These are phyloP conservation scores for Pseudozyma tsukubaensis DNA, from an alignment of 1,284 basidiomycete genomes.

Conservation along the genomic window DNA sequence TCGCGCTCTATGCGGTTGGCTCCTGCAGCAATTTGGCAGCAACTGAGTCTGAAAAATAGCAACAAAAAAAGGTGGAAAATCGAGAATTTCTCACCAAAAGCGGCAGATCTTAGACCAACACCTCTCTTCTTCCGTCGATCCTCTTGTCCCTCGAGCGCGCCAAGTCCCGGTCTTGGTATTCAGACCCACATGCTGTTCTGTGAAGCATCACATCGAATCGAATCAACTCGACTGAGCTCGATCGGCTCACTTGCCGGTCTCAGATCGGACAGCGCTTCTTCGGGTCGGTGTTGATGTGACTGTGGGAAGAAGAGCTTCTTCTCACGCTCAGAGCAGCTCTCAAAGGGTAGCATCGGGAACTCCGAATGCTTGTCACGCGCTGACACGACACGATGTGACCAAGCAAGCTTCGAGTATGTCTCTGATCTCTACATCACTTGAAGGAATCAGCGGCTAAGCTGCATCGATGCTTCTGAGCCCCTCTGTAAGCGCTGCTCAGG, in stretches of 20 bases:
- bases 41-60: constrained; percentile 17
- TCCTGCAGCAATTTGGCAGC: constrained; percentile 1
- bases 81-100: constrained; percentile 13
- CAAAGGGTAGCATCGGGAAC: not conserved
- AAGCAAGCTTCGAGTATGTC: constrained; percentile 1
- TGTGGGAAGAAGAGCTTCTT: not conserved
- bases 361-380: not conserved
- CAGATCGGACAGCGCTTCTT: constrained; percentile 1
- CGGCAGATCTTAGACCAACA: constrained; percentile 9
- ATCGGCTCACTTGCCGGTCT: not conserved
- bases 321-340: not conserved
- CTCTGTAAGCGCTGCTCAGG: too few relatives aligned
- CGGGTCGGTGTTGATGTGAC: too few relatives aligned
- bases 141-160: too few relatives aligned
- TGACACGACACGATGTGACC: not conserved
- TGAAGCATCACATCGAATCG: too few relatives aligned
- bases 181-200: too few relatives aligned
- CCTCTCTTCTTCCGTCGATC: not conserved
- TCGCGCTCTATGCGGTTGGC: not conserved
- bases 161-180: too few relatives aligned
- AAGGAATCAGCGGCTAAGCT: too few relatives aligned
- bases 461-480: too few relatives aligned
- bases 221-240: not conserved
- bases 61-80: not conserved
- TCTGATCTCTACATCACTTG: too few relatives aligned